Percentiles rank a stretch among this genome's conserved stretches.
Conservation (phyloP, 225 moss, liverwort and hornwort species). For the Sphagnum tenellum region DNA sequence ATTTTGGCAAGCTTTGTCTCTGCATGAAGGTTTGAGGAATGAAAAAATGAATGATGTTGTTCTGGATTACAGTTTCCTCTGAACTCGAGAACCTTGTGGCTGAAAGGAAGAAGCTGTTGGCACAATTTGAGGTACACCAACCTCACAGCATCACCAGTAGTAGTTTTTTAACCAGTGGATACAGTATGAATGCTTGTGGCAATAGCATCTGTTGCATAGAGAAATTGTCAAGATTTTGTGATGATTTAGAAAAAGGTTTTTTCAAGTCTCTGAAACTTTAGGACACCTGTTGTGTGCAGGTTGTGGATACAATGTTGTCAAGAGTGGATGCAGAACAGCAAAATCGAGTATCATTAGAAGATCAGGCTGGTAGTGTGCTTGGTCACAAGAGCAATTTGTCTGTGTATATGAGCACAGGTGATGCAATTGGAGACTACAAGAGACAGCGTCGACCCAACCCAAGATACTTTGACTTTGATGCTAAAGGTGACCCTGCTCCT, state of each 20-base stretch:
- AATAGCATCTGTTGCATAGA: neutral
- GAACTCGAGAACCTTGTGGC: conserved; percentile 53
- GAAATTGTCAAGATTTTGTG: neutral
- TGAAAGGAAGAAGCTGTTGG: conserved; percentile 50
- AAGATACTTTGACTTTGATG: conserved; percentile 76
- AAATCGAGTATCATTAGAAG: conserved; percentile 41
- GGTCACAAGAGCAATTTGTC: conserved; percentile 36
- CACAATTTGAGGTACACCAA: conserved; percentile 28
- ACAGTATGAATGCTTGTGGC: too few species aligned
- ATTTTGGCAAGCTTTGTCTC: too few species aligned
- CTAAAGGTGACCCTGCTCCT: conserved; percentile 28
- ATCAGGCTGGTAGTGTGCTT: conserved; percentile 31
- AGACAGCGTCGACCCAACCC: conserved; percentile 92
- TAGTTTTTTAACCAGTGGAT: conserved; percentile 40
- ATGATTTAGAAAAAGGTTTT: neutral
- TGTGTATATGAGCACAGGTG: conserved; percentile 33
- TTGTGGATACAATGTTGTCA: conserved; percentile 77
- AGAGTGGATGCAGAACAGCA: conserved; percentile 57
- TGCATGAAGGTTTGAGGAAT: too few species aligned
- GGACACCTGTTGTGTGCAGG: conserved; percentile 23
- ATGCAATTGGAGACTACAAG: conserved; percentile 59
- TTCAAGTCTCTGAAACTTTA: neutral
- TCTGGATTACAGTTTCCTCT: conserved; percentile 37
- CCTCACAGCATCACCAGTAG: conserved; percentile 5
- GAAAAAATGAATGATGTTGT: neutral